A percentile compares a stretch with the other conserved stretches of the same genome.
Conservation (phyloP, 305 asterid species). For the Withania somnifera region DNA sequence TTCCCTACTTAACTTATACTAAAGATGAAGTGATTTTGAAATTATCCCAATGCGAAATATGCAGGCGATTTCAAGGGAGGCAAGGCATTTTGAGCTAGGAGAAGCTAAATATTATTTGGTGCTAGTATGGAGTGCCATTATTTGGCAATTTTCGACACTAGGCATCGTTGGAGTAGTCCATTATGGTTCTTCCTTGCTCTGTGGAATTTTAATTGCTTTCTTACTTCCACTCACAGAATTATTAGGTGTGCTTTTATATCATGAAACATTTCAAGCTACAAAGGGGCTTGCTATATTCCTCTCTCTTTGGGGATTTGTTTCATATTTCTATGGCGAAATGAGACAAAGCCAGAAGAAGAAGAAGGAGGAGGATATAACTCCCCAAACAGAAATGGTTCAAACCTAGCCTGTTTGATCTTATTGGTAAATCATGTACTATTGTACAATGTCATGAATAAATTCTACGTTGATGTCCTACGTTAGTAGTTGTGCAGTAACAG, state of each 20-base stretch:
- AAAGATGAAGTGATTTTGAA: too few relatives aligned
- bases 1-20: too few relatives aligned
- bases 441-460: background rate
- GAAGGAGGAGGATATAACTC: background rate
- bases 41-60: too few relatives aligned
- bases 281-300: conserved; percentile 10
- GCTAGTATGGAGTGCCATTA: conserved; percentile 5
- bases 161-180: conserved; percentile 12
- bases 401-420: background rate
- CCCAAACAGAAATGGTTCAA: background rate
- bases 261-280: conserved; percentile 9
- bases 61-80: conserved; percentile 15
- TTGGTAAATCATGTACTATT: background rate
- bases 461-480: background rate
- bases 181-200: conserved; percentile 10
- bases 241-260: conserved; percentile 7
- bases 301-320: conserved; percentile 17
- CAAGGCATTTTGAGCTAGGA: conserved; percentile 7
- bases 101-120: conserved; percentile 10
- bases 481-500: background rate
- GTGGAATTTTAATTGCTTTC: conserved; percentile 3
- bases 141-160: conserved; percentile 9
- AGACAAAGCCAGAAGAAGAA: conserved; percentile 4
- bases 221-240: conserved; percentile 11
- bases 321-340: conserved; percentile 10